Evolutionary conservation across 331 rosid genomes (phyloP).

Genomic region (Saraca asoca): DNA sequence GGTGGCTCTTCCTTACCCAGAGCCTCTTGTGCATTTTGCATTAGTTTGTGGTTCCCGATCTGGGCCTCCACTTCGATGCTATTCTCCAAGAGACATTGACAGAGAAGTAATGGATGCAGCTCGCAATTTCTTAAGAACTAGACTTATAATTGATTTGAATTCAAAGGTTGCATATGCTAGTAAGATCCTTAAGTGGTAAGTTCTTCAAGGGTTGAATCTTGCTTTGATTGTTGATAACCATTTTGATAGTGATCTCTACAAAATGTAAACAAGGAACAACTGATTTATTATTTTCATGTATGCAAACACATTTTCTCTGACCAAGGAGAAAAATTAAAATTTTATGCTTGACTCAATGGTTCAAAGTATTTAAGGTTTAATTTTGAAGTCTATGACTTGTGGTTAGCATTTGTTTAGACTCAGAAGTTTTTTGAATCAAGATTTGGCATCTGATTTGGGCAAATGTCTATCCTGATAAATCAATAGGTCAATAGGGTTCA

Average conservation of each 20-base stretch:
- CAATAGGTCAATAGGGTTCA: background rate
- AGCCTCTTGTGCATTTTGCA: slow-evolving; percentile 86
- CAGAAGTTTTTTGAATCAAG: background rate
- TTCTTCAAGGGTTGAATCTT: slow-evolving; percentile 1
- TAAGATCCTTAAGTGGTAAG: slow-evolving; percentile 87
- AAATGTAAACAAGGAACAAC: background rate
- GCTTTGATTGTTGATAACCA: slow-evolving; percentile 4
- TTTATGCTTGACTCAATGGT: slow-evolving; percentile 15
- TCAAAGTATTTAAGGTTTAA: slow-evolving; percentile 1
- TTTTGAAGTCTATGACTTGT: slow-evolving; percentile 10
- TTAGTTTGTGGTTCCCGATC: slow-evolving; percentile 78
- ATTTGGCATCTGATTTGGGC: background rate
- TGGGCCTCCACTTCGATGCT: slow-evolving; percentile 79
- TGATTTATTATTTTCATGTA: slow-evolving; percentile 2
- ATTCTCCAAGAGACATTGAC: slow-evolving; percentile 72
- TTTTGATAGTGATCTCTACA: background rate
- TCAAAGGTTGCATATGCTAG: slow-evolving; percentile 55
- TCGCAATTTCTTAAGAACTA: slow-evolving; percentile 60
- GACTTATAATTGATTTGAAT: slow-evolving; percentile 55
- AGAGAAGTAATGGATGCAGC: slow-evolving; percentile 76
- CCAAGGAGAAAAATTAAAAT: background rate
- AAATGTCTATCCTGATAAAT: background rate
- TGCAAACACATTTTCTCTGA: background rate
- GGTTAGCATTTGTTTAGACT: slow-evolving; percentile 8
- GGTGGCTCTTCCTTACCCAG: slow-evolving; percentile 85